A percentile compares a stretch with the other conserved stretches of the same genome.
Conservation (phyloP, 768 basidiomycete genomes). For the Pisolithus albus region DNA sequence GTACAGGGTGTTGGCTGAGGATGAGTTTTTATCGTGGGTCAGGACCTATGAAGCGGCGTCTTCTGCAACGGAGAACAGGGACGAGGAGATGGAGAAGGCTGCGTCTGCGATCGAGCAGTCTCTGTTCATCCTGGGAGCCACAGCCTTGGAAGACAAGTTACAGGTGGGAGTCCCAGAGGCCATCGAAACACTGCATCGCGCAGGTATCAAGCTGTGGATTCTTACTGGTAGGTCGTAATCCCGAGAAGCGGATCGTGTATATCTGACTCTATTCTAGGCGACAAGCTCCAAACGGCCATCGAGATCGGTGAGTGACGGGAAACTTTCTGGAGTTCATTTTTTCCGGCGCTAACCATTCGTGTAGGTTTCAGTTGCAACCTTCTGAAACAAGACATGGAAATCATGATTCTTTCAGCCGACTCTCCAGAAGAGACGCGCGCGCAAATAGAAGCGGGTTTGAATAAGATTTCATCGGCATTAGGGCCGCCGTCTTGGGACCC, state of each 20-base stretch:
- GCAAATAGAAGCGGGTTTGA: constrained; percentile 87
- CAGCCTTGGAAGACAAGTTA: constrained; percentile 93
- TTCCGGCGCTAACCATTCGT: not conserved
- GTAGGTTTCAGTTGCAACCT: constrained; percentile 86
- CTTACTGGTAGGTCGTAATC: constrained; percentile 59
- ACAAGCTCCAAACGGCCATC: constrained; percentile 97
- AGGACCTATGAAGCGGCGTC: constrained; percentile 77
- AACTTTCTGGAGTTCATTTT: not conserved
- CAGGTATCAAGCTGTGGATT: constrained; percentile 98
- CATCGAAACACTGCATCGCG: constrained; percentile 83
- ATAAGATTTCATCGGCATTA: constrained; percentile 85
- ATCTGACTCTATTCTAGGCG: constrained; percentile 42
- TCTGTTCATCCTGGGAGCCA: constrained; percentile 83
- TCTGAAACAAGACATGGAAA: constrained; percentile 88
- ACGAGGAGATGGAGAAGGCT: constrained; percentile 88
- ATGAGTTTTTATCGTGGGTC: constrained; percentile 80
- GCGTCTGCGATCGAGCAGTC: constrained; percentile 79
- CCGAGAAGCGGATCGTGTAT: not conserved
- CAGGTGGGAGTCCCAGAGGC: constrained; percentile 97
- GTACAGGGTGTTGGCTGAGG: constrained; percentile 68
- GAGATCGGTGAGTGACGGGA: constrained; percentile 60
- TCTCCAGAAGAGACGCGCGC: constrained; percentile 64
- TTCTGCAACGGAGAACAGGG: constrained; percentile 68
- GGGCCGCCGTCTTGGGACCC: constrained; percentile 66
- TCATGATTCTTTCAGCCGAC: constrained; percentile 94